Evolutionary conservation across 805 yeast species (phyloP), one percentile per base, ranked within the genome.

Genomic region (Metschnikowia vanudenii): DNA sequence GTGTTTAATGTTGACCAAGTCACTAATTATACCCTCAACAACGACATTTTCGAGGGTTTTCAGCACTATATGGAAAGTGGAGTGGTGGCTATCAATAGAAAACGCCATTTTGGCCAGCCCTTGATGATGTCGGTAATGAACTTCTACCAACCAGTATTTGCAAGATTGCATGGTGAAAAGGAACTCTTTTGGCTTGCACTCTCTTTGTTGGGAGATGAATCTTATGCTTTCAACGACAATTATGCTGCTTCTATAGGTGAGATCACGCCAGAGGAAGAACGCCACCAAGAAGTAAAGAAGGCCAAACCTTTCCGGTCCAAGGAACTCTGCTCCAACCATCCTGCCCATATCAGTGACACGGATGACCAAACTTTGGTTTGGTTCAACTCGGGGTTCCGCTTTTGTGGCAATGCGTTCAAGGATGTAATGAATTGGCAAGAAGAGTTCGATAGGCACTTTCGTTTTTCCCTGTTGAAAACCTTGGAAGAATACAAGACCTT

Each of bases 311-410:
- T 54, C 59, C 61, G 64, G 54, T 70, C 63, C 38, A 52, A 66
- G 41, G 82, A 79, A 62, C 51, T 81, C 19, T 81, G 86, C 57
- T 73, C 83, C 1, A 79, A 81, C 29, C 85, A 81, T 58, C 85
- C 85, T 0, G 84, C 80, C 2, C 87, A 81, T 61, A 60, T 81
- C 10, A 63, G 69, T 18, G 82, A 78, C 43, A 82, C n/a, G n/a
- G n/a, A 78, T 58, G 64, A 72, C 41, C 69, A 67, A 30, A 69
- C 78, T 0, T 59, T 81, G 38, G 56, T 82, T 3, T 85, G 90
- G 89, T 71, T 84, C 37, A 84, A 84, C 56, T 84, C 88, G 14
- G 92, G 92, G 0, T 74, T 83, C 59, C 68, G 73, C 39, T 77
- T 72, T 41, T 85, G 90, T 62, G 70, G 70, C 1, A 61, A 67